Conservation (phyloP, 176 grass and related monocot species). For the Phragmites australis region DNA sequence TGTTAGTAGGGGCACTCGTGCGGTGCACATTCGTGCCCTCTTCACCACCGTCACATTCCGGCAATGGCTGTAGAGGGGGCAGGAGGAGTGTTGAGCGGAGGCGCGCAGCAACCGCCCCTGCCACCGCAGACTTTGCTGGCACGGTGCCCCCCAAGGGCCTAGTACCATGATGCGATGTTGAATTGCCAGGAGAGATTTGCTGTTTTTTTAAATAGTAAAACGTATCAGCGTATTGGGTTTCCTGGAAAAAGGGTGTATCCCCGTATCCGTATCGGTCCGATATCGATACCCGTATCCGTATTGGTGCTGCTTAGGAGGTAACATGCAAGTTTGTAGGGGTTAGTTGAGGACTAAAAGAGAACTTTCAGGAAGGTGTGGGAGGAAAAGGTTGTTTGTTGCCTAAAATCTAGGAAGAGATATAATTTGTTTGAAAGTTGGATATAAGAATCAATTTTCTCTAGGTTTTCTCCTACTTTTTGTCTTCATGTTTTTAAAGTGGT, state of each 20-base stretch:
- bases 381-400: not conserved
- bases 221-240: too few relatives aligned
- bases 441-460: not conserved
- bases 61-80: conserved; percentile 45
- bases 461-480: not conserved
- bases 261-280: too few relatives aligned
- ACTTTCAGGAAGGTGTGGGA: not conserved
- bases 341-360: not conserved
- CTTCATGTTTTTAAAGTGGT: not conserved
- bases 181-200: too few relatives aligned
- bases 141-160: conserved; percentile 64
- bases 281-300: too few relatives aligned
- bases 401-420: not conserved
- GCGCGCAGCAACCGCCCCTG: conserved; percentile 45
- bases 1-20: conserved; percentile 63
- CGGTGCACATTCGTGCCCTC: conserved; percentile 1
- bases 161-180: conserved; percentile 29
- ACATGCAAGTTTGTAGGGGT: not conserved
- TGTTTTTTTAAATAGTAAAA: too few relatives aligned
- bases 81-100: not conserved
- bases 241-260: too few relatives aligned
- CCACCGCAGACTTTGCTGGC: conserved; percentile 61
- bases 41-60: conserved; percentile 29
- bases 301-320: too few relatives aligned
- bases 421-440: not conserved